These are phyloP conservation scores for Chrysoporthe puriensis DNA, from an alignment of 2,329 filamentous ascomycete species.

Conservation along the genomic window DNA sequence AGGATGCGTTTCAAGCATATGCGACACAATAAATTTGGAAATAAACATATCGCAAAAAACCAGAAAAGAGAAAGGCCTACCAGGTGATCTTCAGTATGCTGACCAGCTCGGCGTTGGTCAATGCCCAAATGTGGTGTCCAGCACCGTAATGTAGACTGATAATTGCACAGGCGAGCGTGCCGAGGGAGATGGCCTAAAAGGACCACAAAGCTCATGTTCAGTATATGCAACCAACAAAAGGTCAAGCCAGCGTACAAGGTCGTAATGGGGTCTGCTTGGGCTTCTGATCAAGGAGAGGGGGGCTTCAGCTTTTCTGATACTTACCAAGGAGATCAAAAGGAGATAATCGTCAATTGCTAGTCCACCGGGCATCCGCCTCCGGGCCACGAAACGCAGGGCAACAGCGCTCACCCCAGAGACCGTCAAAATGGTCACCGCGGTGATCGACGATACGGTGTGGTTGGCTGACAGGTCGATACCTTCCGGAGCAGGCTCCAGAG, in stretches of 20 bases:
- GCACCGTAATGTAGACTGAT: constrained; percentile 2
- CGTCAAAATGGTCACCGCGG: neutral
- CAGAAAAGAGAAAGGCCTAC: neutral
- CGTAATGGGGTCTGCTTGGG: too few species aligned
- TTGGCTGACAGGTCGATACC: neutral
- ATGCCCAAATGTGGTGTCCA: constrained; percentile 11
- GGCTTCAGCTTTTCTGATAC: too few species aligned
- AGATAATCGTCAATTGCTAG: constrained; percentile 7
- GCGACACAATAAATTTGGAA: neutral
- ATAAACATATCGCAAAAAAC: neutral
- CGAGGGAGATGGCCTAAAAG: neutral
- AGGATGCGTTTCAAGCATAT: neutral
- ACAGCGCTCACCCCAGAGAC: constrained; percentile 5
- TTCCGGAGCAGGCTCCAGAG: neutral
- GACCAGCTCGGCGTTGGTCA: neutral
- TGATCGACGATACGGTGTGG: neutral
- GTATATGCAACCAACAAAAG: neutral
- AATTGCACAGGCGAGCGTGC: neutral
- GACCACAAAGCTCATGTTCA: neutral
- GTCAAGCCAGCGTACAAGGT: too few species aligned
- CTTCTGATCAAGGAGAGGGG: too few species aligned
- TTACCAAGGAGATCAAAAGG: neutral
- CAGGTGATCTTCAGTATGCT: neutral
- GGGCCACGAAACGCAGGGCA: neutral
- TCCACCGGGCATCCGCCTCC: constrained; percentile 4